Evolutionary conservation across 176 grass and related monocot species (phyloP).

Genomic region (Canna indica): DNA sequence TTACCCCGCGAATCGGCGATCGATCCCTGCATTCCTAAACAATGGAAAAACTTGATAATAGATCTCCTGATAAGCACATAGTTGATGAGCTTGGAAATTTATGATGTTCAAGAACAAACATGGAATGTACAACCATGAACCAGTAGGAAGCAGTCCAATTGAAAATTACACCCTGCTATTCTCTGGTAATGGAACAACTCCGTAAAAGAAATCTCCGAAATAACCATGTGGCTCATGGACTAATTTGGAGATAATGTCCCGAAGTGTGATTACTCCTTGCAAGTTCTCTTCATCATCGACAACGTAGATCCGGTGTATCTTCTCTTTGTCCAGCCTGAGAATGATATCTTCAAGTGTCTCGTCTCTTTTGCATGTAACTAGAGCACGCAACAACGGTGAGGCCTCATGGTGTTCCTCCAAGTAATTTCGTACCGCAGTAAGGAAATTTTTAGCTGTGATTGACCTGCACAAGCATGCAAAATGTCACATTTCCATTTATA

Average conservation of each 20-base stretch:
- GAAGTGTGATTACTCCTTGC: conserved; percentile 74
- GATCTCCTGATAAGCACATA: no score
- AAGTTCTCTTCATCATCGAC: conserved; percentile 40
- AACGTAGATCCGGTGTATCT: conserved; percentile 85
- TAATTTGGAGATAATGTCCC: conserved; percentile 96
- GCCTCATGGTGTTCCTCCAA: conserved; percentile 57
- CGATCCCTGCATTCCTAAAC: no score
- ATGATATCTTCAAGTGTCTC: conserved; percentile 69
- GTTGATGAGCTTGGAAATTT: no score
- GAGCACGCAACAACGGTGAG: conserved; percentile 44
- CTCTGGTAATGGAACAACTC: conserved; percentile 63
- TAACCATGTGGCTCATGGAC: conserved; percentile 83
- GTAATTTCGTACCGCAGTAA: conserved; percentile 42
- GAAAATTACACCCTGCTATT: conserved; percentile 83
- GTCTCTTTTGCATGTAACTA: conserved; percentile 55
- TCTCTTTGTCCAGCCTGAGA: conserved; percentile 61
- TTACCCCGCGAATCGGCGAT: no score
- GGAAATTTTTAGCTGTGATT: conserved; percentile 76
- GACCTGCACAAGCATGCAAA: conserved; percentile 40
- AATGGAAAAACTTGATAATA: no score
- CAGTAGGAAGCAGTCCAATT: no score
- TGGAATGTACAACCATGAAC: no score
- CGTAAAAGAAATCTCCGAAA: conserved; percentile 95
- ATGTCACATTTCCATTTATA: neutral
- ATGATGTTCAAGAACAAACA: no score